These are phyloP conservation scores for Pseudisothecium myosuroides DNA, from an alignment of 225 moss, liverwort and hornwort genomes.

Conservation along the genomic window DNA sequence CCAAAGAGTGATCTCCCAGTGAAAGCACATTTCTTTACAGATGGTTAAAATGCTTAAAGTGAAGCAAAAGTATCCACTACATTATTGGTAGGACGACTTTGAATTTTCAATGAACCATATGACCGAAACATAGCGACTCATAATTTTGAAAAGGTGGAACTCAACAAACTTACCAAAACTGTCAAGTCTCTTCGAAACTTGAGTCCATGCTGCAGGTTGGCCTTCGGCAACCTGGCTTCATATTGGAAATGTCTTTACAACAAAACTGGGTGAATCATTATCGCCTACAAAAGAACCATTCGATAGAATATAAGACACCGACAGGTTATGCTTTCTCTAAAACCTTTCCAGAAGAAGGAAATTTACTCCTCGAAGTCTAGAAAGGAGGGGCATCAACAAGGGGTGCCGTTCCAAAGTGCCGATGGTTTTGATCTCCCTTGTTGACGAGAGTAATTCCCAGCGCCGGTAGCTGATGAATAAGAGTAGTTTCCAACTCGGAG, in stretches of 20 bases:
- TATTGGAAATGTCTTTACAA: neutral
- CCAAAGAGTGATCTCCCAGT: neutral
- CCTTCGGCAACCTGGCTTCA: conserved; percentile 12
- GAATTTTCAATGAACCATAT: neutral
- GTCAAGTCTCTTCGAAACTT: neutral
- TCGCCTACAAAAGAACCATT: neutral
- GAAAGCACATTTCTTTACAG: neutral
- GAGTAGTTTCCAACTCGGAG: conserved; percentile 71
- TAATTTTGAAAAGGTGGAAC: neutral
- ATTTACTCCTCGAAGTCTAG: neutral
- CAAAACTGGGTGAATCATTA: neutral
- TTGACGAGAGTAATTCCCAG: conserved; percentile 61
- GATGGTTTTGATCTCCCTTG: conserved; percentile 79
- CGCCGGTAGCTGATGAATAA: conserved; percentile 63
- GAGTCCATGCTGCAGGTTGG: neutral
- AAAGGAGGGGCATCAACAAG: conserved; percentile 43
- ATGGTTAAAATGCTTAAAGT: neutral
- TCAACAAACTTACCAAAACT: neutral
- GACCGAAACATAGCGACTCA: neutral
- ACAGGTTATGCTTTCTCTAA: neutral
- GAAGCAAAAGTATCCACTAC: neutral
- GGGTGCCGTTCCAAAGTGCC: conserved; percentile 72
- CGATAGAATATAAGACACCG: neutral
- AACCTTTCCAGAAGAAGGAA: neutral
- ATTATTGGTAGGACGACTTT: neutral